Base-by-base conservation (phyloP, 2,329 filamentous ascomycete genomes). In the Sclerotinia nivalis region DNA sequence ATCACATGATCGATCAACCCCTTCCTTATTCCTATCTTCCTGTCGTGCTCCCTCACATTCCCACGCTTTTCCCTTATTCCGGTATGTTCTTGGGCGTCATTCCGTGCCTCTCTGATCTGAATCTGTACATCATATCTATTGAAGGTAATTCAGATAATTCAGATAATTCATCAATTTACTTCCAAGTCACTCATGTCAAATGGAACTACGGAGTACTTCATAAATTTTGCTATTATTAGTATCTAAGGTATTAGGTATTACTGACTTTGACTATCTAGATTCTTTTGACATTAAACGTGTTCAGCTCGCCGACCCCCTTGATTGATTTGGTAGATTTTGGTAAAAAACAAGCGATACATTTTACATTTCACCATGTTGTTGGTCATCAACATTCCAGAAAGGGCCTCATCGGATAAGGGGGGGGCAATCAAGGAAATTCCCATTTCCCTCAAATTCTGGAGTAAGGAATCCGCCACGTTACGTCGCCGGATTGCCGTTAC, bases 401-500 rank as follows among this genome's bases (percentile, higher is more conserved):
- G 37, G 61, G 56, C 56, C 49, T 64, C 66, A 69, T 64, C 59
- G 43, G 49, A 58, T 66, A 56, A 66, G 13, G 4, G 13, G 37
- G 61, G 58, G 31, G 20, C 10, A 40, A 69, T 61, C 3, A 59
- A 58, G 45, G 54, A 12, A 49, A 45, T 60, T 43, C 58, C 70
- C 69, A 71, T 71, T 50, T 69, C 70, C 71, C 71, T 71, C 55
- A 66, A 70, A 69, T 71, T 70, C 61, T 66, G 58, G 70, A 68
- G 73, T 61, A 75, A 75, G 73, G 74, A 73, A 68, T 64, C 61
- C 66, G 70, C 73, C 72, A 74, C 72, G 72, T 72, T 72, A 58
- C 73, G 56, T 69, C 69, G 68, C 68, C 68, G 68, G 68, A 60
- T 68, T 47, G 66, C 66, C 64, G 73, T 74, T 75, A 72, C 71